Conservation (phyloP, 257 asterid genomes). For the Scutellaria minor region DNA sequence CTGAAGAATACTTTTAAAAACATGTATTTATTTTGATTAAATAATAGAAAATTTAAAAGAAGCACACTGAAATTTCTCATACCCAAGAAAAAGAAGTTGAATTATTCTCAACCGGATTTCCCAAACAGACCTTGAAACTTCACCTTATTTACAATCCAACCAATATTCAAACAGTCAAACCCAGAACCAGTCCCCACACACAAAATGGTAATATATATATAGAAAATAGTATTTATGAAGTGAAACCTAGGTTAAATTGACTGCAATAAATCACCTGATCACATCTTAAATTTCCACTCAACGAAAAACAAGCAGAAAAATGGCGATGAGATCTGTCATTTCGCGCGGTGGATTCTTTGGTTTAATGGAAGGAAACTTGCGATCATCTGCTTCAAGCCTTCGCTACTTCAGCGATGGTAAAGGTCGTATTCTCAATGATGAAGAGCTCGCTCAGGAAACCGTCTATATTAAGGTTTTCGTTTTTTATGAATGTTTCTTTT, state of each 20-base stretch:
- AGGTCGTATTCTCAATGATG: conserved; percentile 81
- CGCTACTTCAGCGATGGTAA: conserved; percentile 55
- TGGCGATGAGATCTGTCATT: conserved; percentile 47
- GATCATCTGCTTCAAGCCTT: conserved; percentile 39
- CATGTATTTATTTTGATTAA: too few relatives aligned
- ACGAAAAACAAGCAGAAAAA: conserved; percentile 26
- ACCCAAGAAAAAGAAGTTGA: too few relatives aligned
- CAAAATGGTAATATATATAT: too few relatives aligned
- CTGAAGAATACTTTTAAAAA: too few relatives aligned
- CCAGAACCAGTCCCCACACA: too few relatives aligned
- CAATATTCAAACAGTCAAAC: too few relatives aligned
- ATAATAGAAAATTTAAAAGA: too few relatives aligned
- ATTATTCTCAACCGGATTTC: too few relatives aligned
- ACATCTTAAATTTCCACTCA: not conserved
- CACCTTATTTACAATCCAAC: too few relatives aligned
- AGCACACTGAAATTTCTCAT: too few relatives aligned
- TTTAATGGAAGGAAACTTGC: conserved; percentile 35
- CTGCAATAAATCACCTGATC: conserved; percentile 25
- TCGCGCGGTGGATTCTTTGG: conserved; percentile 48
- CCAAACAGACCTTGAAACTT: too few relatives aligned
- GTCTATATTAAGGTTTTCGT: conserved; percentile 69
- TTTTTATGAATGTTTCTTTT: not conserved
- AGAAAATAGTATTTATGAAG: not conserved
- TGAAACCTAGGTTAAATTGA: conserved; percentile 22
- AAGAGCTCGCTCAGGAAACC: conserved; percentile 86